Evolutionary conservation across 768 basidiomycete genomes (phyloP).

Genomic region (Phylloporus sp.): DNA sequence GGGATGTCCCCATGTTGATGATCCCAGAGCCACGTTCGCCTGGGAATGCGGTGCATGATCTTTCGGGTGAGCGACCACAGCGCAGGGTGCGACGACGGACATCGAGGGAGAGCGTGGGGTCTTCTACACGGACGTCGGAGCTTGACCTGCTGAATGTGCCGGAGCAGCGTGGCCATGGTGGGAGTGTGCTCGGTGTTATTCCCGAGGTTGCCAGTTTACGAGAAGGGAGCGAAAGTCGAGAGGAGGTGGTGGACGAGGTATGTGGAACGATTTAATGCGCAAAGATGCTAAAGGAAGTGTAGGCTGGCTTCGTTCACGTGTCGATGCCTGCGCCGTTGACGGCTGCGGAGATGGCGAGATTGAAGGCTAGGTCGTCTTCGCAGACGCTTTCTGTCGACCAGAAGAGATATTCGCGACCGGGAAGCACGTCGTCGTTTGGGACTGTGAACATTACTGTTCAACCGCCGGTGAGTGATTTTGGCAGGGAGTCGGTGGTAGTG

Average conservation of each 20-base stretch:
- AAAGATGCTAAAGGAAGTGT: constrained; percentile 11
- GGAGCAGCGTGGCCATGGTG: constrained; percentile 30
- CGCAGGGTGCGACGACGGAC: constrained; percentile 40
- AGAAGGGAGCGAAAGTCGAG: constrained; percentile 34
- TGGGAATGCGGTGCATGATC: constrained; percentile 9
- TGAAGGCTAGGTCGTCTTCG: constrained; percentile 16
- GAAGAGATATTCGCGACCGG: constrained; percentile 21
- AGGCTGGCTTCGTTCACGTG: constrained; percentile 34
- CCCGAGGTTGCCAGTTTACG: constrained; percentile 47
- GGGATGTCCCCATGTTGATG: constrained; percentile 29
- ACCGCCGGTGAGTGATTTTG: constrained; percentile 25
- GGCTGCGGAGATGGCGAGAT: constrained; percentile 20
- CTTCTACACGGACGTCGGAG: constrained; percentile 48
- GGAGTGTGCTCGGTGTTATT: constrained; percentile 48
- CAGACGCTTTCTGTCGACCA: constrained; percentile 24
- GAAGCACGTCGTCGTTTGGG: constrained; percentile 27
- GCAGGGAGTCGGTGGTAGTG: not conserved
- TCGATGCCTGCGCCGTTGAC: constrained; percentile 29
- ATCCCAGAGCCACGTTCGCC: constrained; percentile 31
- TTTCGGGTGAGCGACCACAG: constrained; percentile 25
- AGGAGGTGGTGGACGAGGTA: constrained; percentile 35
- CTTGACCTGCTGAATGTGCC: constrained; percentile 50
- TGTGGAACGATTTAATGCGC: constrained; percentile 1
- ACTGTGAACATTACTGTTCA: constrained; percentile 31
- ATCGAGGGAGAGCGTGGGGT: constrained; percentile 48